Base-by-base conservation (phyloP, 305 asterid genomes). In the Andrographis paniculata region DNA sequence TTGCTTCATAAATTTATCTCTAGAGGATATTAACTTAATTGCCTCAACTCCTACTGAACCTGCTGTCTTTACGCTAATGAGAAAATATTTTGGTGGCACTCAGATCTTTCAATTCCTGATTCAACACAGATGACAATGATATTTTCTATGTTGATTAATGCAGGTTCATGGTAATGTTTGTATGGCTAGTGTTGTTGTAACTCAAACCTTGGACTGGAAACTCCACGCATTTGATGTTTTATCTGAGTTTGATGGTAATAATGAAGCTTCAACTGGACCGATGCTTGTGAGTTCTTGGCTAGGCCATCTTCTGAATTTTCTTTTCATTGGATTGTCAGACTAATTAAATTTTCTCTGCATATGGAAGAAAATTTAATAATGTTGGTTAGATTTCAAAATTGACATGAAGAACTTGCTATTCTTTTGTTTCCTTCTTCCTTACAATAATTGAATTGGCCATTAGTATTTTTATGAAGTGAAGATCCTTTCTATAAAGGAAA, bases 151-250 rank as follows among this genome's bases (percentile, higher is more conserved):
- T 53, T 66, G 63, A 60, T 62, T 61, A 61, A 48, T 66, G 68
- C 88, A 91, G 99, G 95, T 91, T 57, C 96, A 91, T 74, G 96
- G 96, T 55, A 91, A 87, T 74, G 99, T 91, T 73, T 91, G 87
- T 62, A 71, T 77, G 84, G 80, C 94, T 61, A 91, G 96, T 70
- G 95, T 87, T 62, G 99, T 91, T 46, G 96, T 87, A 53, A 87
- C 99, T 42, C 87, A 74, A 71, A 91, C 96, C 24, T 65, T 91
- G 77, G 99, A 87, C 78, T 91, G 96, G 99, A 91, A 91, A 58
- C 76, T 91, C 71, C 93, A 91, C 53, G 96, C 96, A 44, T 87
- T 91, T 65, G 99, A 91, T 69, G 95, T 87, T 55, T 81, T 91
- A 35, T 91, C 99, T 5, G 99, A 87, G 80, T 87, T 75, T 75